A percentile compares a stretch with the other conserved stretches of the same genome.
Evolutionary conservation across 129 eudicot genomes (phyloP).

Genomic region (Logfia minima): DNA sequence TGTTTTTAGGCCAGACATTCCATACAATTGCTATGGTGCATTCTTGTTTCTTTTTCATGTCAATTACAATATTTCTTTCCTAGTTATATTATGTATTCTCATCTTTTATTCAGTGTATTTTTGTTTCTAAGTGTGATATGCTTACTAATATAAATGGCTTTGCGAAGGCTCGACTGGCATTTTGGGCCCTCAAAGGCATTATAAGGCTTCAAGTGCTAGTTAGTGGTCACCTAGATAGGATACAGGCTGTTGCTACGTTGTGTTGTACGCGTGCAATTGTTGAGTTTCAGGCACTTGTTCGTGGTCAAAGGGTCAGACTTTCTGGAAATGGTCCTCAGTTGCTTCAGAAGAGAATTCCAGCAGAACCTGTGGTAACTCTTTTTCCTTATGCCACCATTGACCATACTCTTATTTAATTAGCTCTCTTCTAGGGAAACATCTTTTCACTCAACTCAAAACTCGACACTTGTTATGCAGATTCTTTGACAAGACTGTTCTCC

Average conservation of each 20-base stretch:
- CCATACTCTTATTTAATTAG: constrained; percentile 7
- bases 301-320: constrained; percentile 63
- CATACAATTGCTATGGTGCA: neutral
- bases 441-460: neutral
- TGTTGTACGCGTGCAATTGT: constrained; percentile 76
- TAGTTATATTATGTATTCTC: neutral
- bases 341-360: constrained; percentile 25
- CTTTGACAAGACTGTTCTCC: neutral
- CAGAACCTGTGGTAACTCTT: constrained; percentile 40
- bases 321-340: constrained; percentile 42
- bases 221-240: constrained; percentile 87
- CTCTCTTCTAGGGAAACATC: neutral
- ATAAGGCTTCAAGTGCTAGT: constrained; percentile 88
- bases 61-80: neutral
- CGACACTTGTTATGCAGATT: neutral
- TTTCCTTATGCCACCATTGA: neutral
- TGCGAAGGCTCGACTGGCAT: constrained; percentile 88
- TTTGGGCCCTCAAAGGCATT: constrained; percentile 89
- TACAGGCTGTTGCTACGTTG: constrained; percentile 86
- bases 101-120: neutral
- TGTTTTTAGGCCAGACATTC: neutral
- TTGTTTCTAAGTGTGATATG: neutral
- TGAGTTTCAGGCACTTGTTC: constrained; percentile 76
- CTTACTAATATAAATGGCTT: constrained; percentile 16
- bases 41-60: neutral